Conservation (phyloP, 2,329 filamentous ascomycete species). For the Colletotrichum costaricense region DNA sequence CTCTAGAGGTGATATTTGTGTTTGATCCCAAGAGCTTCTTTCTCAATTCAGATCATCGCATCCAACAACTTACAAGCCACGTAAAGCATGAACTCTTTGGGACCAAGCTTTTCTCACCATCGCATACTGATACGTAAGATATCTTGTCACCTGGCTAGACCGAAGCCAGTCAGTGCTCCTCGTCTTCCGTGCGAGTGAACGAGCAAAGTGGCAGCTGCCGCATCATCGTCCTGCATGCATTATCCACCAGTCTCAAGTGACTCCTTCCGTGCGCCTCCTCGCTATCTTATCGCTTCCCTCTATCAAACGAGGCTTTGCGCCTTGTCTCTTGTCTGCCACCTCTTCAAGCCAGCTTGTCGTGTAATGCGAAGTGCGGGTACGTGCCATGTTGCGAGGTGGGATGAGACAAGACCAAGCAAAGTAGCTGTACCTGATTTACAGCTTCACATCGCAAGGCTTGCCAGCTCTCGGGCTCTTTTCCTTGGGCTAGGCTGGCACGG, state of each 20-base stretch:
- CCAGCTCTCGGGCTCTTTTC: not conserved
- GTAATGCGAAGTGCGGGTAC: not conserved
- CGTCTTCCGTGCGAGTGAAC: conserved; percentile 20
- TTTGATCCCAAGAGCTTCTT: not conserved
- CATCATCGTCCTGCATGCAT: conserved; percentile 3
- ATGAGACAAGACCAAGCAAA: conserved; percentile 9
- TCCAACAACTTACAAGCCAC: conserved; percentile 2
- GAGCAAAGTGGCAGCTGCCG: conserved; percentile 11
- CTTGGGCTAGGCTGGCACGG: not conserved
- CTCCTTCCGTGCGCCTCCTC: not conserved
- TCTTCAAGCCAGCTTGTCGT: not conserved
- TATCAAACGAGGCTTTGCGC: not conserved
- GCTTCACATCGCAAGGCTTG: not conserved
- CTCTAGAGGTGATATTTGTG: not conserved
- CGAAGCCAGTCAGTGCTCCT: not conserved
- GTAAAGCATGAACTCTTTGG: conserved; percentile 3
- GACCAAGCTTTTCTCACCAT: not conserved
- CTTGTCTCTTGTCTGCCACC: not conserved
- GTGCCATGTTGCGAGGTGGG: conserved; percentile 1
- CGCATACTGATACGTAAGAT: not conserved
- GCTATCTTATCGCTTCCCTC: not conserved
- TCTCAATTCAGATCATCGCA: not conserved
- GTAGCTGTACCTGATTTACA: not conserved
- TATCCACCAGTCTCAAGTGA: conserved; percentile 1
- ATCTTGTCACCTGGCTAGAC: conserved; percentile 10